Conservation (phyloP, 2,329 filamentous ascomycete genomes). For the Trichothecium roseum region DNA sequence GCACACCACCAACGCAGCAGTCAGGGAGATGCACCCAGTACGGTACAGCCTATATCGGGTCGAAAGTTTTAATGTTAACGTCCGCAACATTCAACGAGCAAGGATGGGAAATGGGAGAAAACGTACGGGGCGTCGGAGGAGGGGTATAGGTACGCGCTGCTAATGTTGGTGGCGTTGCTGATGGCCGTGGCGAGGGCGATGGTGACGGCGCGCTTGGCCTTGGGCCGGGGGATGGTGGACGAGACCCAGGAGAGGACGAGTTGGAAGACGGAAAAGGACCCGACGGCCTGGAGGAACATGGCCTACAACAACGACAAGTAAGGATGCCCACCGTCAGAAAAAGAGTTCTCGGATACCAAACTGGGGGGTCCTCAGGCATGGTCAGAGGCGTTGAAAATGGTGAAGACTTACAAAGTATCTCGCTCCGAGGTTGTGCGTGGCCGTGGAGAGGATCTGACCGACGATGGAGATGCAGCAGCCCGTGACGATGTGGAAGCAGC, state of each 20-base stretch:
- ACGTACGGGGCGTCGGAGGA: conserved; percentile 3
- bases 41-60: conserved; percentile 3
- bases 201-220: conserved; percentile 4
- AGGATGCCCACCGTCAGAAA: background rate
- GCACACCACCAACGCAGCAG: conserved; percentile 1
- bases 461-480: conserved; percentile 2
- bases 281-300: conserved; percentile 2
- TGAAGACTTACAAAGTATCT: conserved; percentile 2
- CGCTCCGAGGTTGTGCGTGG: conserved; percentile 2
- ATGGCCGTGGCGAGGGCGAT: conserved; percentile 4
- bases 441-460: conserved; percentile 2
- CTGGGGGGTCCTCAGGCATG: too few relatives aligned
- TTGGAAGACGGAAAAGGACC: conserved; percentile 3
- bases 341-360: too few relatives aligned
- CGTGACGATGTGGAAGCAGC: conserved; percentile 3
- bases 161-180: conserved; percentile 2
- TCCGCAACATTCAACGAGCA: background rate
- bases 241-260: conserved; percentile 4
- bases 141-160: conserved; percentile 2
- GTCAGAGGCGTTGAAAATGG: too few relatives aligned
- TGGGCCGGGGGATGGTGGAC: conserved; percentile 2
- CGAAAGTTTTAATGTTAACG: too few relatives aligned
- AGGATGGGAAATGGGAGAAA: background rate
- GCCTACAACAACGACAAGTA: background rate
- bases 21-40: conserved; percentile 3